Evolutionary conservation across 164 flowering plant genomes (phyloP), one percentile per base, ranked within the genome.

Genomic region (Stephania japonica): DNA sequence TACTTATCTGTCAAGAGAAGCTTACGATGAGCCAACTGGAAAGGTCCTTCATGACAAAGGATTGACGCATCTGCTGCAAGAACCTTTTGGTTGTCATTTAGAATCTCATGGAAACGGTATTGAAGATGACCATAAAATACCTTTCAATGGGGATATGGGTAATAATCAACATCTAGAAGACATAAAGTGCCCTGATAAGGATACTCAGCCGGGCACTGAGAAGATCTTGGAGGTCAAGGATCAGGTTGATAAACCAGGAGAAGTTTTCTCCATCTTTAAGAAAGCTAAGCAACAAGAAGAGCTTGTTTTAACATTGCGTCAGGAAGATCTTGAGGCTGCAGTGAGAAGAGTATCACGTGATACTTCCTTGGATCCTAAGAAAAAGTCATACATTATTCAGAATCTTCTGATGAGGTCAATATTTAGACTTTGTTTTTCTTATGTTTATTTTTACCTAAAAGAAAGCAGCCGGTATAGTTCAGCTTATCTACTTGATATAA

Each of bases 391-490:
- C 64, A 72, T 91, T n/a, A 85, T 87, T 59, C 98, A 93, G 84
- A 87, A 84, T 75, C 75, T 91, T 77, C 79, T 85, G 16, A 90
- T 81, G 84, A 91, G 98, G 98, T 90, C 72, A 63, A 44, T 77
- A 14, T 50, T 68, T 41, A 65, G 1, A 21, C 8, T 13, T 67
- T 72, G 47, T 24, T 14, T 64, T 13, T 21, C 32, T 41, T 72
- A 13, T 43, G n/a, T 9, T 6, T 47, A 13, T 14, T 10, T 47
- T 3, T 47, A 47, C 10, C 8, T 59, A n/a, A 3, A n/a, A n/a
- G 64, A n/a, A 59, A 19, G n/a, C 5, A 65, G 1, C 53, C 12
- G 32, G 18, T 64, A 11, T 64, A 3, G 25, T 12, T 64, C 41
- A 3, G 41, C 24, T n/a, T 59, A 19, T 19, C 5, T 59, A 24